Conservation (phyloP, 768 basidiomycete genomes). For the Chlorophyllum brunneum region DNA sequence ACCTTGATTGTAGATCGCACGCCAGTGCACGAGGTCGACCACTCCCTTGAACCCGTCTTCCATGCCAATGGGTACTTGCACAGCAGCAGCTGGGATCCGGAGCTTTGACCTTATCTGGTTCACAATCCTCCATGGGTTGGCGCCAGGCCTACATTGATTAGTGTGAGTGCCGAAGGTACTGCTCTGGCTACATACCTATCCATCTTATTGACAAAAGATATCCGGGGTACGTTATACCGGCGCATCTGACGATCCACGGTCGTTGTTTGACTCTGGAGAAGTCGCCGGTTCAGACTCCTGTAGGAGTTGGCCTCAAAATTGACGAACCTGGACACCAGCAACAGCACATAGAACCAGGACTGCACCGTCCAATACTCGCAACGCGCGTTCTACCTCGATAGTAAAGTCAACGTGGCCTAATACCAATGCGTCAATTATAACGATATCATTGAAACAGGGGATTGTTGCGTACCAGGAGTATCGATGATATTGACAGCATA, state of each 20-base stretch:
- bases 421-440: neutral
- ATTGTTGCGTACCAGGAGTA: constrained; percentile 69
- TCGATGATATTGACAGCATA: constrained; percentile 98
- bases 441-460: neutral
- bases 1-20: constrained; percentile 91
- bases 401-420: constrained; percentile 98
- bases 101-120: constrained; percentile 90
- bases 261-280: constrained; percentile 88
- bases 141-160: constrained; percentile 66
- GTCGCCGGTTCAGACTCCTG: neutral
- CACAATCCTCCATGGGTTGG: constrained; percentile 95
- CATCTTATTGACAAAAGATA: constrained; percentile 99
- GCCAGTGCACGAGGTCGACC: constrained; percentile 93
- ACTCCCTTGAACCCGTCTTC: constrained; percentile 89
- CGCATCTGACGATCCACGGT: constrained; percentile 99
- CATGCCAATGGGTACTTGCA: constrained; percentile 91
- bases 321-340: constrained; percentile 82
- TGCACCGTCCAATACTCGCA: constrained; percentile 95
- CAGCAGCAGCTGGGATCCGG: constrained; percentile 88
- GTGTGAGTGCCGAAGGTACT: neutral
- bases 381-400: constrained; percentile 96
- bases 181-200: constrained; percentile 56
- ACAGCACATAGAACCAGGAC: constrained; percentile 96
- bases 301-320: neutral
- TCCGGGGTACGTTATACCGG: constrained; percentile 90